Conservation (phyloP, 352 stramenopile species). For the Aphanomyces invadans region DNA sequence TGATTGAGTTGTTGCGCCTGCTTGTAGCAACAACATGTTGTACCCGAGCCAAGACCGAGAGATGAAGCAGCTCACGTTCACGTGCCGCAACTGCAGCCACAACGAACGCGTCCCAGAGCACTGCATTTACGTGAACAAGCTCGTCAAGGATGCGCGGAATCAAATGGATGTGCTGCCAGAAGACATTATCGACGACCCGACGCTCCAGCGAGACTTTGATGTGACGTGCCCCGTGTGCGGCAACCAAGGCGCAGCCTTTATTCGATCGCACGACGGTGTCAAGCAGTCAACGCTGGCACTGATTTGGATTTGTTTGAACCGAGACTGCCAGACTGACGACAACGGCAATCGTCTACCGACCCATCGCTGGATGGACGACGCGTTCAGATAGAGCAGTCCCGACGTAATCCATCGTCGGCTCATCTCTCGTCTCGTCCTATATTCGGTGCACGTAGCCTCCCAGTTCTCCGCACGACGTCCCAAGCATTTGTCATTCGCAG, state of each 20-base stretch:
- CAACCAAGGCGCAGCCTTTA: conserved; percentile 78
- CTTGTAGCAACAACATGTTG: conserved; percentile 86
- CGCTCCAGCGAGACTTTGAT: conserved; percentile 81
- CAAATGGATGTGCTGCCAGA: conserved; percentile 78
- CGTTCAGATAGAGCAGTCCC: background rate
- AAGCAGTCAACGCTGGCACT: conserved; percentile 81
- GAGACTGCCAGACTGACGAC: conserved; percentile 80
- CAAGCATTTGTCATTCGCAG: too few relatives aligned
- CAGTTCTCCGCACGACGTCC: too few relatives aligned
- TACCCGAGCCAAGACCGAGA: conserved; percentile 85
- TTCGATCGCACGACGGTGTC: conserved; percentile 80
- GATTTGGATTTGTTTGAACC: conserved; percentile 85
- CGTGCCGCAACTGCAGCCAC: conserved; percentile 81
- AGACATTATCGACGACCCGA: conserved; percentile 83
- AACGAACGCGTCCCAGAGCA: conserved; percentile 80
- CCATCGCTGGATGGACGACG: conserved; percentile 75
- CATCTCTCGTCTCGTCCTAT: too few relatives aligned
- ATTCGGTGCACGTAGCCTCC: too few relatives aligned
- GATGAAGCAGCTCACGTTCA: conserved; percentile 75
- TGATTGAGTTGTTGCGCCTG: background rate
- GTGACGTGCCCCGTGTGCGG: conserved; percentile 71
- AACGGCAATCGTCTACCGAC: conserved; percentile 73
- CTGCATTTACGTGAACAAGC: conserved; percentile 89
- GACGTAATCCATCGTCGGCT: too few relatives aligned
- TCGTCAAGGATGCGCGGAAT: conserved; percentile 82